These are phyloP conservation scores for Glutinoglossum americanum DNA, from an alignment of 495 filamentous ascomycete species.

Conservation along the genomic window DNA sequence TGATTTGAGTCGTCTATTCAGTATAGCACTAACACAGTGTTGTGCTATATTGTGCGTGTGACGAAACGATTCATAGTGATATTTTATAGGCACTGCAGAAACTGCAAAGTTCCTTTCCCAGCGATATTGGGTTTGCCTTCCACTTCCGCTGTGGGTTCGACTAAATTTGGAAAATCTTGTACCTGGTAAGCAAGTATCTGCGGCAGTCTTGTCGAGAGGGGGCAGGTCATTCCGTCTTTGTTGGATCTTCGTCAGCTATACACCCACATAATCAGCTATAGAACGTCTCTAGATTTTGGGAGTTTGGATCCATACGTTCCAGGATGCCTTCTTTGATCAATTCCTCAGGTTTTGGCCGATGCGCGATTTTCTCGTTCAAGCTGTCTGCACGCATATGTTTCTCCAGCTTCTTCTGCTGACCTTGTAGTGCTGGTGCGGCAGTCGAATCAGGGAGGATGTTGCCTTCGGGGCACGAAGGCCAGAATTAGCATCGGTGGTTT, in stretches of 20 bases:
- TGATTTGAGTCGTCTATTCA: background rate
- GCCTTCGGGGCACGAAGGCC: constrained; percentile 19
- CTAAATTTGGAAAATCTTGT: background rate
- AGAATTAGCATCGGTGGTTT: constrained; percentile 1
- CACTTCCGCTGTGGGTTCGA: background rate
- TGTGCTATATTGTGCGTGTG: background rate
- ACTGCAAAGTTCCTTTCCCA: background rate
- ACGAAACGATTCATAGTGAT: background rate
- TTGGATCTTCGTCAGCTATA: constrained; percentile 5
- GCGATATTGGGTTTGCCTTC: background rate
- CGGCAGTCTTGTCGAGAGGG: background rate
- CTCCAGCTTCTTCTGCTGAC: constrained; percentile 58
- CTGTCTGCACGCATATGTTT: constrained; percentile 68
- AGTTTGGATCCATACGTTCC: constrained; percentile 8
- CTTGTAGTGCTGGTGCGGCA: constrained; percentile 54
- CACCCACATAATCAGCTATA: background rate
- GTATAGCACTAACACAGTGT: background rate
- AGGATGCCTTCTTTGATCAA: constrained; percentile 57
- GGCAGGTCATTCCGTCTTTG: constrained; percentile 2
- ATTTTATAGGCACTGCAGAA: background rate
- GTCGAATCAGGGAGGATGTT: constrained; percentile 66
- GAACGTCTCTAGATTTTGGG: background rate
- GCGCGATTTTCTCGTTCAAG: constrained; percentile 60
- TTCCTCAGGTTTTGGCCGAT: constrained; percentile 50
- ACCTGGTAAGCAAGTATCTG: background rate